A percentile compares a stretch with the other conserved stretches of the same genome.
These are phyloP conservation scores for Haberlea rhodopensis DNA, from an alignment of 257 asterid genomes.

Conservation along the genomic window DNA sequence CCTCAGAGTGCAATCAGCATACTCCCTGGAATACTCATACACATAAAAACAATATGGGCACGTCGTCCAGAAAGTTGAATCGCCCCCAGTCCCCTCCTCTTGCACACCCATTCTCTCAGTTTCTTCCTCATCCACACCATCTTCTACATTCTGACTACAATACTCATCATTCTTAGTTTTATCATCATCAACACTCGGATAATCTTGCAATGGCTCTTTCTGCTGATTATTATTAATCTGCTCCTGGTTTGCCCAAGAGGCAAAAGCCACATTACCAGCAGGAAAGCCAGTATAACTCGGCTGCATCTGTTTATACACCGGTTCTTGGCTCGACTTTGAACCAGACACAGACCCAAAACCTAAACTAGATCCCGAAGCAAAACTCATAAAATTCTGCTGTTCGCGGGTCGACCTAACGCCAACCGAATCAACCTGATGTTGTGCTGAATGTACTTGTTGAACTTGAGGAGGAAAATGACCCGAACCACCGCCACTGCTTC, in stretches of 20 bases:
- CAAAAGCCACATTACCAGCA: slow-evolving; percentile 32
- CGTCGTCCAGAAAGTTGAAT: slow-evolving; percentile 61
- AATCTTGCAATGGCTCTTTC: slow-evolving; percentile 24
- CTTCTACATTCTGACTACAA: slow-evolving; percentile 31
- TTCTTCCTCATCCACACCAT: slow-evolving; percentile 26
- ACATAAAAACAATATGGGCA: slow-evolving; percentile 89
- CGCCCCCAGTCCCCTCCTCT: slow-evolving; percentile 29
- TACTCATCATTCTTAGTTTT: slow-evolving; percentile 22
- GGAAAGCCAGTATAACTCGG: slow-evolving; percentile 28
- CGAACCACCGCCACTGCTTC: neutral
- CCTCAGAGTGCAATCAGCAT: slow-evolving; percentile 61
- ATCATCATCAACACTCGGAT: slow-evolving; percentile 23
- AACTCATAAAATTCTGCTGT: slow-evolving; percentile 39
- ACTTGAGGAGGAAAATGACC: slow-evolving; percentile 38
- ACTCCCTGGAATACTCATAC: slow-evolving; percentile 69
- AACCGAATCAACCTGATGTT: slow-evolving; percentile 31
- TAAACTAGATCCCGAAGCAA: slow-evolving; percentile 37
- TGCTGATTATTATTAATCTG: slow-evolving; percentile 23
- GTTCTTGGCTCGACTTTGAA: slow-evolving; percentile 30
- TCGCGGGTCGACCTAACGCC: slow-evolving; percentile 37
- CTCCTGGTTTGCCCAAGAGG: slow-evolving; percentile 26
- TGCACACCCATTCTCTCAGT: slow-evolving; percentile 30
- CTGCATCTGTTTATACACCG: slow-evolving; percentile 28
- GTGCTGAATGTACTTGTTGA: slow-evolving; percentile 32
- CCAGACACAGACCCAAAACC: slow-evolving; percentile 37